Conservation (phyloP, 2,329 filamentous ascomycete species). For the Xylariaceae sp. region DNA sequence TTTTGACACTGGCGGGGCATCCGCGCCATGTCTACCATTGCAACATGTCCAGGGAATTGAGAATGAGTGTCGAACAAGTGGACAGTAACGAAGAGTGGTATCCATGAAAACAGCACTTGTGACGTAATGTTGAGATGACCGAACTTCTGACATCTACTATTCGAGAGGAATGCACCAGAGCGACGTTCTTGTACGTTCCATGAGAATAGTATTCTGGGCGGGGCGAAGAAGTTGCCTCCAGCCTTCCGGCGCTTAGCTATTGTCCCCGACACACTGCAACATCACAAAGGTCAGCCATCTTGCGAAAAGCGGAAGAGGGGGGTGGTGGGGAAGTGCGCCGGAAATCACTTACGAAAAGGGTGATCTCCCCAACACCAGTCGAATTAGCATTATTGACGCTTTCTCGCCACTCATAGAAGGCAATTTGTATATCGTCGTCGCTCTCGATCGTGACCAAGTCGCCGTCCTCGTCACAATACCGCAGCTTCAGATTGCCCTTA, state of each 20-base stretch:
- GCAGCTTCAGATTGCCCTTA: slow-evolving; percentile 75
- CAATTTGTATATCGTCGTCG: slow-evolving; percentile 93
- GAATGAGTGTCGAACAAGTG: slow-evolving; percentile 23
- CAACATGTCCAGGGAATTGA: slow-evolving; percentile 31
- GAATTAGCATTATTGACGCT: slow-evolving; percentile 51
- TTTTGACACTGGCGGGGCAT: neutral
- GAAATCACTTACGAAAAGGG: slow-evolving; percentile 56
- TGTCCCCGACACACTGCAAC: slow-evolving; percentile 51
- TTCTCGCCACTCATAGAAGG: slow-evolving; percentile 91
- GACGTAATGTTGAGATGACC: no score
- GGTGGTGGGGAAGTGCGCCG: neutral
- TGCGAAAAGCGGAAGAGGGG: neutral
- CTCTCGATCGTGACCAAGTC: slow-evolving; percentile 91
- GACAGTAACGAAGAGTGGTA: slow-evolving; percentile 22
- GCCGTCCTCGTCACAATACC: slow-evolving; percentile 87
- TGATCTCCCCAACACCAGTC: slow-evolving; percentile 80
- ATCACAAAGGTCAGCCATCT: neutral
- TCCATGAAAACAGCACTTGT: slow-evolving; percentile 22
- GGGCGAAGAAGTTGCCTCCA: no score
- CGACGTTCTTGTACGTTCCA: no score
- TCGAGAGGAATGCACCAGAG: no score
- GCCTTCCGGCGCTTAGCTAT: no score
- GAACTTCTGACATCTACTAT: slow-evolving; percentile 7
- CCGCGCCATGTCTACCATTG: slow-evolving; percentile 14
- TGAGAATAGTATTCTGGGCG: no score